These are phyloP conservation scores for Millerozyma acaciae DNA, from an alignment of 805 yeast genomes.

Conservation along the genomic window DNA sequence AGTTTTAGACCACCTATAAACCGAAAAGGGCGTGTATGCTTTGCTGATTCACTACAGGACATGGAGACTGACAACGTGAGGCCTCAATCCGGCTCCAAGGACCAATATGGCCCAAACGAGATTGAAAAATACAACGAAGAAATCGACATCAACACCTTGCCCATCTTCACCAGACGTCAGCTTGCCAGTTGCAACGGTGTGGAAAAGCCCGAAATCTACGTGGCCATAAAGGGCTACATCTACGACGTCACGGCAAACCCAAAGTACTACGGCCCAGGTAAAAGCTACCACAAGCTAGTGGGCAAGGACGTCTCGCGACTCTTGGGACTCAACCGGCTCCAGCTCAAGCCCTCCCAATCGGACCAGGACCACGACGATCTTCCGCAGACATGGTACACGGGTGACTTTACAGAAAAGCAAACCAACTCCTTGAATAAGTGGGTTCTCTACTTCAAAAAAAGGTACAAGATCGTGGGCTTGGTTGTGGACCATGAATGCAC, in stretches of 20 bases:
- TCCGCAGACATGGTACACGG: conserved; percentile 44
- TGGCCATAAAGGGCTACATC: conserved; percentile 71
- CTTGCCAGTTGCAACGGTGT: conserved; percentile 31
- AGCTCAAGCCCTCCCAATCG: conserved; percentile 10
- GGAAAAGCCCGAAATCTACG: conserved; percentile 45
- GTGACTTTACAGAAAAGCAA: conserved; percentile 57
- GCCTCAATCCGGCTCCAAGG: too few species aligned
- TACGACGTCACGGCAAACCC: conserved; percentile 72
- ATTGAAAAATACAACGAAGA: conserved; percentile 26
- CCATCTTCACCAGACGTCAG: conserved; percentile 31
- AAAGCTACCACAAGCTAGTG: conserved; percentile 64
- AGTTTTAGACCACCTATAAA: too few species aligned
- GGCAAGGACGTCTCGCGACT: conserved; percentile 80
- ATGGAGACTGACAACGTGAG: too few species aligned
- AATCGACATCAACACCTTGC: conserved; percentile 27
- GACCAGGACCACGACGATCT: conserved; percentile 7
- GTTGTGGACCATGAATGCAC: conserved; percentile 27
- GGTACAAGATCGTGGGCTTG: conserved; percentile 36
- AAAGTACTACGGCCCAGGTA: conserved; percentile 73
- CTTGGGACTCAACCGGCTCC: conserved; percentile 56
- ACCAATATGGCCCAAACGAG: conserved; percentile 20
- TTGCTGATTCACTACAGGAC: too few species aligned
- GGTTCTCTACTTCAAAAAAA: conserved; percentile 57
- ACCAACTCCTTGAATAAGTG: conserved; percentile 65
- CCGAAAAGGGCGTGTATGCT: too few species aligned